Evolutionary conservation across 257 asterid genomes (phyloP).

Genomic region (Phtheirospermum japonicum): DNA sequence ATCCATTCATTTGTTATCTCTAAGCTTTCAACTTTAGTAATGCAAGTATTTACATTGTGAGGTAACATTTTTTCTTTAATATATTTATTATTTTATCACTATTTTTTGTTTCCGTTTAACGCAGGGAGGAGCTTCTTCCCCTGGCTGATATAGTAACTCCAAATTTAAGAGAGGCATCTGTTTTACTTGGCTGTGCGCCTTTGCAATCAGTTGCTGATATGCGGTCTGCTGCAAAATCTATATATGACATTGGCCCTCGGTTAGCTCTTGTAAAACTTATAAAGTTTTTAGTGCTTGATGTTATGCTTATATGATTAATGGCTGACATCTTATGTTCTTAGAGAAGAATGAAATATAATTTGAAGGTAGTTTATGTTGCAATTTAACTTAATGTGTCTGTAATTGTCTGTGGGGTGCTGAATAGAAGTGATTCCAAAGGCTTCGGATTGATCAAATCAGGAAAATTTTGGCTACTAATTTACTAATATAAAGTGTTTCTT

Average conservation of each 20-base stretch:
- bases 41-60: background rate
- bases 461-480: background rate
- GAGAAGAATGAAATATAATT: background rate
- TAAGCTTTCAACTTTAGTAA: slow-evolving; percentile 2
- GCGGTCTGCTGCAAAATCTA: slow-evolving; percentile 88
- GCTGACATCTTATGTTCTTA: slow-evolving; percentile 1
- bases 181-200: slow-evolving; percentile 68
- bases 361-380: background rate
- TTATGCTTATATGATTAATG: slow-evolving; percentile 17
- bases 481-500: background rate
- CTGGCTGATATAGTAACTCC: slow-evolving; percentile 93
- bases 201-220: slow-evolving; percentile 76
- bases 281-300: slow-evolving; percentile 20
- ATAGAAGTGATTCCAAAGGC: background rate
- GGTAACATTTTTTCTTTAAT: background rate
- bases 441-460: background rate
- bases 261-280: slow-evolving; percentile 30
- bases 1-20: background rate
- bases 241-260: slow-evolving; percentile 83
- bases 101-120: slow-evolving; percentile 22
- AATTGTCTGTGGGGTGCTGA: background rate
- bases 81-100: background rate
- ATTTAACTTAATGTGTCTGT: background rate
- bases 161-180: slow-evolving; percentile 85
- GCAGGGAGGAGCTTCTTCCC: slow-evolving; percentile 90